phyloP scores from a whole-genome alignment of 2,329 filamentous ascomycete genomes.

The Fusarium circinatum region DNA sequence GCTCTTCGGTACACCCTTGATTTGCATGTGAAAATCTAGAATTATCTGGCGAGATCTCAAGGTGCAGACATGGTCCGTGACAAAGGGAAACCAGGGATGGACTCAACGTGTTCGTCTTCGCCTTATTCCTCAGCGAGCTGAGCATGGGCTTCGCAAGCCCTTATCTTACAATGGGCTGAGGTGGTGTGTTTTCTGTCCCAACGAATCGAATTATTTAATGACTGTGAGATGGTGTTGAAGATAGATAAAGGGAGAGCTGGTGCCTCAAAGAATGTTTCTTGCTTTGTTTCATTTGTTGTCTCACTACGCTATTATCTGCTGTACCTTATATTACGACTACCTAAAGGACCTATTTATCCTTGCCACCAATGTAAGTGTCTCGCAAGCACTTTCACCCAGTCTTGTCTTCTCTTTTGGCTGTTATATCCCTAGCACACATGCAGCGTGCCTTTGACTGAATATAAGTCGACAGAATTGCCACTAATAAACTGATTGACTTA shows the following conservation, averaged over 20 bases:
- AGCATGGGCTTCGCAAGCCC: conserved; percentile 1
- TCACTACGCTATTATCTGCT: not conserved
- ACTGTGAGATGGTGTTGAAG: not conserved
- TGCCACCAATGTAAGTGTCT: not conserved
- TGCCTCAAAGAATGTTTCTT: not conserved
- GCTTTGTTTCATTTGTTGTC: not conserved
- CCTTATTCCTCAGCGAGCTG: not conserved
- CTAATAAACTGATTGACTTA: not conserved
- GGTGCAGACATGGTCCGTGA: not conserved
- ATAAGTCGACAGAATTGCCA: not conserved
- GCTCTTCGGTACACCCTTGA: not conserved
- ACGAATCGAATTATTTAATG: not conserved
- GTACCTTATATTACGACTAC: not conserved
- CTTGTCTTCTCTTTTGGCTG: not conserved
- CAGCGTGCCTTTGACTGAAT: not conserved
- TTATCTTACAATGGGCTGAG: conserved; percentile 26
- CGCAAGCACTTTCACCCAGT: too few species aligned
- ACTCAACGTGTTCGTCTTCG: conserved; percentile 17
- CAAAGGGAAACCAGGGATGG: not conserved
- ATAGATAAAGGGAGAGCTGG: conserved; percentile 10
- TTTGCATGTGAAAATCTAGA: conserved; percentile 17
- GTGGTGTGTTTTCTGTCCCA: conserved; percentile 34
- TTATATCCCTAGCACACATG: not conserved
- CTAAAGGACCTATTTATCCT: not conserved
- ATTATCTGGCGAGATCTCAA: conserved; percentile 1